phyloP scores from a whole-genome alignment of 2,329 filamentous ascomycete genomes.

The Balansia obtecta region DNA sequence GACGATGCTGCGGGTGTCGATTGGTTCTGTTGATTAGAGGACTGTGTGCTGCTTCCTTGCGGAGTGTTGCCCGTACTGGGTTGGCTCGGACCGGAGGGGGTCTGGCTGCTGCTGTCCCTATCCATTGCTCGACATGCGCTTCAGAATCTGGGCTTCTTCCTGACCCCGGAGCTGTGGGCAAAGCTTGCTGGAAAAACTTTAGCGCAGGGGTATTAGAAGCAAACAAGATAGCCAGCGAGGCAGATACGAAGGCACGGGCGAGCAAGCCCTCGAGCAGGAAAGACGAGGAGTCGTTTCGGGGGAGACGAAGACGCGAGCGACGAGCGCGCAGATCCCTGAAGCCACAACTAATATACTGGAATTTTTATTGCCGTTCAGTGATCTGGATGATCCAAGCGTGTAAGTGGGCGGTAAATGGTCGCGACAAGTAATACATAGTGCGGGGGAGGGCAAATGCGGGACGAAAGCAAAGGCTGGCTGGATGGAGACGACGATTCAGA shows the following conservation, averaged over 20 bases:
- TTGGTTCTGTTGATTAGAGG: slow-evolving; percentile 5
- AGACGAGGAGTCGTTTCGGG: neutral
- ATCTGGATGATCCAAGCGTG: slow-evolving; percentile 1
- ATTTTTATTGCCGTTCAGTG: neutral
- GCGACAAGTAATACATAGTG: slow-evolving; percentile 3
- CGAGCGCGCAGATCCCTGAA: no score
- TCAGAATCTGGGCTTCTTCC: neutral
- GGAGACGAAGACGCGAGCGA: neutral
- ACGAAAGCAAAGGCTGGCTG: neutral
- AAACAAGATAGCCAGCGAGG: no score
- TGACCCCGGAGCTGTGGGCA: neutral
- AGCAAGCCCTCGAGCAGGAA: neutral
- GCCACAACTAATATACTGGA: neutral
- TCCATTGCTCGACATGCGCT: slow-evolving; percentile 16
- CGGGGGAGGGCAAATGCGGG: neutral
- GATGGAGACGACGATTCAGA: no score
- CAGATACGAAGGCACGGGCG: neutral
- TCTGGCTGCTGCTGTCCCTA: slow-evolving; percentile 17
- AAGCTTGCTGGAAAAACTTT: neutral
- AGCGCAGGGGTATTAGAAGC: no score
- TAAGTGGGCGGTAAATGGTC: neutral
- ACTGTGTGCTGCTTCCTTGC: slow-evolving; percentile 17
- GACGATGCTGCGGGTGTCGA: slow-evolving; percentile 7
- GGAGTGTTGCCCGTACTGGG: slow-evolving; percentile 22
- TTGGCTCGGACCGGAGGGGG: slow-evolving; percentile 17